A percentile compares a stretch with the other conserved stretches of the same genome.
Conservation (phyloP, 2,329 filamentous ascomycete species). For the Aaosphaeria pasadenensis region DNA sequence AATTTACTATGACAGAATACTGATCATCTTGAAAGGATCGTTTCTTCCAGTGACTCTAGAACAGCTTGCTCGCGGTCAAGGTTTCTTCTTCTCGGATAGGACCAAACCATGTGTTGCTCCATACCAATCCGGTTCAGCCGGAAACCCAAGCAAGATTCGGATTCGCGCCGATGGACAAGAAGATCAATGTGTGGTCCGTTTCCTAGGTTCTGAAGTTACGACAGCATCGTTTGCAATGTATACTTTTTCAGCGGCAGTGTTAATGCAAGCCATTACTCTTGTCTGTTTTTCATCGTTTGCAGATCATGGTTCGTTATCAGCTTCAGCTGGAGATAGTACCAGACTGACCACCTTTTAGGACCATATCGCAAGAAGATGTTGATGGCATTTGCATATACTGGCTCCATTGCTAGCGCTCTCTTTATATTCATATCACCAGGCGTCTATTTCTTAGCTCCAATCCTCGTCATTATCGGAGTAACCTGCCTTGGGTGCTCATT, state of each 20-base stretch:
- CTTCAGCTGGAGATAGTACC: background rate
- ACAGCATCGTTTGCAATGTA: conserved; percentile 96
- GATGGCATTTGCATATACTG: conserved; percentile 73
- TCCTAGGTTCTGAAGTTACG: conserved; percentile 78
- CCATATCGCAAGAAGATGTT: conserved; percentile 80
- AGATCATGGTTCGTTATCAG: conserved; percentile 69
- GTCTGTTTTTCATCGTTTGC: conserved; percentile 91
- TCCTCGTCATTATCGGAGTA: conserved; percentile 82
- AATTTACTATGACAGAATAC: background rate
- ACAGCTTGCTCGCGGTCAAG: conserved; percentile 83
- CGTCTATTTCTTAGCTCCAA: conserved; percentile 73
- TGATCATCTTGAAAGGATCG: conserved; percentile 56
- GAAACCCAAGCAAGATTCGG: conserved; percentile 9
- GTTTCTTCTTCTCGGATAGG: conserved; percentile 74
- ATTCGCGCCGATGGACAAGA: conserved; percentile 16
- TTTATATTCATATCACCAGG: conserved; percentile 74
- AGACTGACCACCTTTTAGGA: conserved; percentile 18
- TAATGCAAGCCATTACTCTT: conserved; percentile 82
- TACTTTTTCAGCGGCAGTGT: conserved; percentile 83
- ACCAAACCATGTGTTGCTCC: conserved; percentile 67
- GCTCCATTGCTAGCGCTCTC: conserved; percentile 73
- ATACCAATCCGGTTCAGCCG: conserved; percentile 45
- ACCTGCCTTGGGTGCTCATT: conserved; percentile 93
- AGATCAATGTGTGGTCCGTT: conserved; percentile 71
- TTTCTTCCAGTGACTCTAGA: conserved; percentile 93